phyloP scores from a whole-genome alignment of 106 monocot genomes.

The Amphibolis antarctica region DNA sequence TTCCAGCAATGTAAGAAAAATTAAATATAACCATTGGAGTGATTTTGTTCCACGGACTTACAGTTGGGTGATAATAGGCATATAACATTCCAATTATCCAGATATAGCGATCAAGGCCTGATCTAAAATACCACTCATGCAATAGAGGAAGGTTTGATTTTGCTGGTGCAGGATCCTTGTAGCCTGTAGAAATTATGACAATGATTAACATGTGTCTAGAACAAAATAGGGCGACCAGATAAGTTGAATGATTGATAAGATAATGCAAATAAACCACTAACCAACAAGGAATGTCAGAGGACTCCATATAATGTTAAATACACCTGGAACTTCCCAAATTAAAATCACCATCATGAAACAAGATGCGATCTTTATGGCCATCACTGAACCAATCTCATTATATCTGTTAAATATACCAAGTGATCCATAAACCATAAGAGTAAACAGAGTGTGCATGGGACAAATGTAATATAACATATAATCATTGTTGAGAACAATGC shows the following conservation, averaged over 20 bases:
- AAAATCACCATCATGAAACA: slow-evolving; percentile 73
- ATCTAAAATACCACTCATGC: slow-evolving; percentile 98
- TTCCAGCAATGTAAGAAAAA: neutral
- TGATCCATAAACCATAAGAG: slow-evolving; percentile 87
- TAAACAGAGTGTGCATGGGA: slow-evolving; percentile 97
- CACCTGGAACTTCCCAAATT: slow-evolving; percentile 90
- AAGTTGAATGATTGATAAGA: slow-evolving; percentile 1
- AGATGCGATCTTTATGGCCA: slow-evolving; percentile 51
- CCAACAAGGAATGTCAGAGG: slow-evolving; percentile 82
- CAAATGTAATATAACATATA: slow-evolving; percentile 95
- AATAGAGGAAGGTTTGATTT: slow-evolving; percentile 58
- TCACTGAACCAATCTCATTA: slow-evolving; percentile 78
- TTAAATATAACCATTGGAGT: neutral
- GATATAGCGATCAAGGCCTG: slow-evolving; percentile 91
- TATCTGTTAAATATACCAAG: slow-evolving; percentile 92
- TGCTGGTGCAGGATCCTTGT: slow-evolving; percentile 64
- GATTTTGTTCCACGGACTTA: slow-evolving; percentile 20
- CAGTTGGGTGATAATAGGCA: slow-evolving; percentile 86
- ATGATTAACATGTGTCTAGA: neutral
- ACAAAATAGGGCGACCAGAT: neutral
- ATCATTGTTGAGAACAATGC: slow-evolving; percentile 93
- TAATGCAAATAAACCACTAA: slow-evolving; percentile 11
- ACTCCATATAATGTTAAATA: slow-evolving; percentile 74
- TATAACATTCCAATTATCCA: slow-evolving; percentile 98
- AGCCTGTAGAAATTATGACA: slow-evolving; percentile 39